Percentiles rank a stretch among this genome's conserved stretches.
Evolutionary conservation across 257 asterid genomes (phyloP).

Genomic region (Nicotiana knightiana): DNA sequence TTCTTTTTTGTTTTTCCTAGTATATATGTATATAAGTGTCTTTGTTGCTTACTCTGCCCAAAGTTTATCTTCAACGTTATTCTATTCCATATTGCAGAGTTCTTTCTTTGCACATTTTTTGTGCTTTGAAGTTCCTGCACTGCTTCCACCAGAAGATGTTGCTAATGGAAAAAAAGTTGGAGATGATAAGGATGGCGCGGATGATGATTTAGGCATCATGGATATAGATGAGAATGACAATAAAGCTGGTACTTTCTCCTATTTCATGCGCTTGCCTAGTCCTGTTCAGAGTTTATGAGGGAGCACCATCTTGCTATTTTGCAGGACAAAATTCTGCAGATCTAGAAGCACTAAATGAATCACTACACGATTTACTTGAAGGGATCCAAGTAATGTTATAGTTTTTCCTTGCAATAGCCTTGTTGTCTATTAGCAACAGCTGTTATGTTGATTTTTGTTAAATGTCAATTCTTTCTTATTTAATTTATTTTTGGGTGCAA

Average conservation of each 20-base stretch:
- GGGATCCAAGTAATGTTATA: conserved; percentile 74
- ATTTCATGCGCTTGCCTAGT: conserved; percentile 7
- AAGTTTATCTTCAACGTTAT: neutral
- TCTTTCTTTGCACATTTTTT: conserved; percentile 90
- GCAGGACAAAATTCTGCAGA: conserved; percentile 54
- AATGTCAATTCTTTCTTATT: conserved; percentile 1
- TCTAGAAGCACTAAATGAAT: conserved; percentile 70
- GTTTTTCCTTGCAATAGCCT: neutral
- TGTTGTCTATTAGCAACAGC: neutral
- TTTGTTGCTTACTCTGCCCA: neutral
- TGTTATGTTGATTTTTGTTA: neutral
- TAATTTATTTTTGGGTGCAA: neutral
- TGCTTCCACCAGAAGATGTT: conserved; percentile 60
- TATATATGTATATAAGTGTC: neutral
- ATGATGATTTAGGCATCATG: conserved; percentile 70
- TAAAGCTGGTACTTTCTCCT: conserved; percentile 39
- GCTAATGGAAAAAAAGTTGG: conserved; percentile 50
- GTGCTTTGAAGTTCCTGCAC: conserved; percentile 94
- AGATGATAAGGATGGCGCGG: conserved; percentile 33
- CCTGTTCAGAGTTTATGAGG: conserved; percentile 17
- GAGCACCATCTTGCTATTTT: conserved; percentile 8
- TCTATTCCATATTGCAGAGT: conserved; percentile 53
- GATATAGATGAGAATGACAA: conserved; percentile 46
- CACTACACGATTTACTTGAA: conserved; percentile 88
- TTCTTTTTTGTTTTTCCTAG: conserved; percentile 9